Evolutionary conservation across 2,329 filamentous ascomycete genomes (phyloP).

Genomic region (Pestalotiopsis sp.): DNA sequence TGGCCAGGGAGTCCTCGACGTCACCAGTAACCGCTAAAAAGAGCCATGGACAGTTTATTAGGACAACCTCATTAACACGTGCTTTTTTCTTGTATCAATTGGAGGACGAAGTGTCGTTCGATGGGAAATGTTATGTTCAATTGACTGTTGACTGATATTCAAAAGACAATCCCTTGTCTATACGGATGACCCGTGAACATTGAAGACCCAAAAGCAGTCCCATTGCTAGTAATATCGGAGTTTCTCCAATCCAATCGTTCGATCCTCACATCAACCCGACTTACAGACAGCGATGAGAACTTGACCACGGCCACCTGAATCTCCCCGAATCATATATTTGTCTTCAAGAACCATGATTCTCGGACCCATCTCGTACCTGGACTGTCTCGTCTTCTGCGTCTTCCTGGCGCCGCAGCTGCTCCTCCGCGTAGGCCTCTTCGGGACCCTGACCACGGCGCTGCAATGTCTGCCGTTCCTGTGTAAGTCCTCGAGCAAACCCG

Average conservation of each 20-base stretch:
- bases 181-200: too few species aligned
- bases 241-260: neutral
- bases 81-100: neutral
- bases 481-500: slow-evolving; percentile 36
- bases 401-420: slow-evolving; percentile 75
- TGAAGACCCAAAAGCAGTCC: too few species aligned
- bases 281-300: neutral
- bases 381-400: slow-evolving; percentile 73
- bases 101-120: neutral
- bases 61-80: neutral
- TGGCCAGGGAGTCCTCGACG: neutral
- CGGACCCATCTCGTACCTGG: slow-evolving; percentile 72
- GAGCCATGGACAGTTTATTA: neutral
- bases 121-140: neutral
- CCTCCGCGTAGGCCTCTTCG: slow-evolving; percentile 64
- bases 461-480: slow-evolving; percentile 71
- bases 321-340: neutral
- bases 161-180: too few species aligned
- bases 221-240: neutral
- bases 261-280: neutral
- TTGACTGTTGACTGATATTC: too few species aligned
- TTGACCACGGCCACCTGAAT: neutral
- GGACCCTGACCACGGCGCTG: slow-evolving; percentile 59
- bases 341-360: slow-evolving; percentile 69
- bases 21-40: neutral